Evolutionary conservation across 169 alveolate genomes (phyloP), one percentile per base, ranked within the genome.

Genomic region (Neospora caninum): DNA sequence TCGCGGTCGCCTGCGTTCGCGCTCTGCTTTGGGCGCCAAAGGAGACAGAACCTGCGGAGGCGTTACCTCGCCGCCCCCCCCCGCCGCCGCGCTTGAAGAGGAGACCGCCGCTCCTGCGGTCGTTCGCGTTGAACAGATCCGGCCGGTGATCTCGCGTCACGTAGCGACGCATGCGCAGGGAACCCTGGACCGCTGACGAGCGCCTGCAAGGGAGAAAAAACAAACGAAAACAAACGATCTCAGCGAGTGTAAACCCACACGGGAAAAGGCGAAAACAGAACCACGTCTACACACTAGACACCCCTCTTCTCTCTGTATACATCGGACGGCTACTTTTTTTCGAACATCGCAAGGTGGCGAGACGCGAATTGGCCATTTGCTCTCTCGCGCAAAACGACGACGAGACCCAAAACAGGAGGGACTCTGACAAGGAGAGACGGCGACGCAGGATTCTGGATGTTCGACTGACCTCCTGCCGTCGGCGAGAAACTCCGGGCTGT

Each of bases 91-190:
- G 80, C 92, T n/a, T 88, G 42, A 31, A 92, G 80, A 39, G 94
- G 80, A 92, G 69, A 39, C 94, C 89, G 22, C 89, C 89, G 69
- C 67, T 41, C 2, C 89, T 22, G 38, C 89, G 89, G 38, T 82
- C 89, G 64, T 82, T 38, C 64, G 67, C 53, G 64, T 36, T 82
- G 89, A 82, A 82, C 38, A 92, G 87, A 43, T 92, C 94, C 18
- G 94, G 94, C 73, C 67, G 88, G 25, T 58, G 87, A 45, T 92
- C 94, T 0, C 94, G 64, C 0, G 94, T 92, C 25, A 53, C 34
- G 54, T 92, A 92, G 38, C 94, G 94, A 0, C 94, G 91, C n/a
- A 64, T 16, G n/a, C 94, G 91, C 58, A 92, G 49, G 41, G 73
- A 43, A 20, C 89, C 92, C 69, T 92, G 94, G 13, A 92, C 36